These are phyloP conservation scores for Trypanosoma theileri DNA, from an alignment of 208 protist genomes.

Conservation along the genomic window DNA sequence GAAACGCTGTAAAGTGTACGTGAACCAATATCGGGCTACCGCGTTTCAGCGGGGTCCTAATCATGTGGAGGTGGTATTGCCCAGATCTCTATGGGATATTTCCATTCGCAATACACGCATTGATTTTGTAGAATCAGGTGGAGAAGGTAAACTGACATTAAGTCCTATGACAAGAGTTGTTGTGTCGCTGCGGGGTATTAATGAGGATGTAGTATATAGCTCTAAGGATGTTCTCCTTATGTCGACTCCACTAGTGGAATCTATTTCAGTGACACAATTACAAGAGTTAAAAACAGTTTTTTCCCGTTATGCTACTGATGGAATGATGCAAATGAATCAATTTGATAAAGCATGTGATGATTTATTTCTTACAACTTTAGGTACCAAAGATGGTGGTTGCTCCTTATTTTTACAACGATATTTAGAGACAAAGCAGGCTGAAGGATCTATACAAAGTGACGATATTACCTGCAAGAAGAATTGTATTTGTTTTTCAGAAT, in stretches of 20 bases:
- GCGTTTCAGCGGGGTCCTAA: constrained; percentile 35
- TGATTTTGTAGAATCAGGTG: constrained; percentile 23
- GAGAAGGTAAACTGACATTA: constrained; percentile 31
- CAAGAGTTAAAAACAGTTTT: constrained; percentile 28
- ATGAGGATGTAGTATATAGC: constrained; percentile 29
- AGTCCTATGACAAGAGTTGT: constrained; percentile 31
- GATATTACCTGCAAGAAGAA: neutral
- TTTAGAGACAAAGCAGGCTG: neutral
- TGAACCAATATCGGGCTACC: constrained; percentile 29
- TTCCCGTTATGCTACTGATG: constrained; percentile 9
- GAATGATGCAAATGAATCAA: constrained; percentile 11
- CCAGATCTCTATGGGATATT: constrained; percentile 23
- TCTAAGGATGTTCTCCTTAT: constrained; percentile 31
- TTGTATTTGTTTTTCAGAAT: constrained; percentile 29
- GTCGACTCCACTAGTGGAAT: constrained; percentile 22
- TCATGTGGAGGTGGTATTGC: constrained; percentile 40
- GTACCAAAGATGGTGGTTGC: neutral
- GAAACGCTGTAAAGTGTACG: constrained; percentile 32
- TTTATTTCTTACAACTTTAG: constrained; percentile 8
- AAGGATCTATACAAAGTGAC: neutral
- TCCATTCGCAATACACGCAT: constrained; percentile 20
- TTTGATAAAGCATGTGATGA: constrained; percentile 21
- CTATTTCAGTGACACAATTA: constrained; percentile 25
- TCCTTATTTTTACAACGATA: constrained; percentile 12
- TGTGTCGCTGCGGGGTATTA: constrained; percentile 33